Base-by-base conservation (phyloP, 331 rosid species). In the Rosa hybrid region DNA sequence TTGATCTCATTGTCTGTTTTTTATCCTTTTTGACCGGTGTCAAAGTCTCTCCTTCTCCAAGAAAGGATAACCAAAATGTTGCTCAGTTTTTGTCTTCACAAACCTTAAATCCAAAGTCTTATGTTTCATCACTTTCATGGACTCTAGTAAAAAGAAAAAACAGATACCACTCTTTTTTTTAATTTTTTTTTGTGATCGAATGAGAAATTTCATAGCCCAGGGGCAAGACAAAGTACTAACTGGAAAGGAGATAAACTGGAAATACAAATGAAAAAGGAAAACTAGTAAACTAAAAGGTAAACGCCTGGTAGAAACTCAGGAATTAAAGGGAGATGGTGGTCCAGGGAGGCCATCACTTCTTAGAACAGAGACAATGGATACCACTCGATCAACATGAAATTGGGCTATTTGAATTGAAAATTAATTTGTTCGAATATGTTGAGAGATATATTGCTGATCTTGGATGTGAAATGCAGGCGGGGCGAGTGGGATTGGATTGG, bases 401-500 rank as follows among this genome's bases (percentile, higher is more conserved):
- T 21, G 34, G 30, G 27, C 11, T 64, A 27, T 63, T 64, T 64
- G 44, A 14, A 34, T 13, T 13, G 5, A 6, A 12, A 25, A 4
- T 6, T 7, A 12, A 8, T 68, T 68, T 38, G 71, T 34, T 18
- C 49, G 21, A 67, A 38, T 18, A 17, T 8, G 72, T 30, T 30
- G 42, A 12, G 16, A 34, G 46, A 34, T 34, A 34, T 34, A 34
- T 34, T 8, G 21, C 21, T 34, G 21, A 30, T 65, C 70, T 6
- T 65, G 71, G 21, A 14, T 65, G 46, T 53, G 44, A 65, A 65
- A 38, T 72, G 84, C 79, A 92, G 99, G 99, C 25, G 99, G 99
- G 83, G 98, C 93, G 10, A 95, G 99, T 56, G 99, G 99, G 42
- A 95, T 95, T 69, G 99, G 99, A 0, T 81, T 91, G 75, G 99